Evolutionary conservation across 2,329 filamentous ascomycete species (phyloP).

Genomic region (Neonectria coccinea): DNA sequence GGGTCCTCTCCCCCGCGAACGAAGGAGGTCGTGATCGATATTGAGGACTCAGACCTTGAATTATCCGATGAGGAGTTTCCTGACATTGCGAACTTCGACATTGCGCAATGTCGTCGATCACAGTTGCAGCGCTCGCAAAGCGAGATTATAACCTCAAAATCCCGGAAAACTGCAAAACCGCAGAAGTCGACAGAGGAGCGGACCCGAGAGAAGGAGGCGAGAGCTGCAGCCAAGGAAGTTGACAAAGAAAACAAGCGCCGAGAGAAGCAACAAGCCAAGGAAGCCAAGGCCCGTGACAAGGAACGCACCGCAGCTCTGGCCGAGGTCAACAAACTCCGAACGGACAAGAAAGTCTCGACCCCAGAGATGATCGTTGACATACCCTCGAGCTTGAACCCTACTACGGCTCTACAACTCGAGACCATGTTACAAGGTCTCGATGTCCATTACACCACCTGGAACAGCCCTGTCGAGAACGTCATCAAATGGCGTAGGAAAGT

Average conservation of each 20-base stretch:
- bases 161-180: slow-evolving; percentile 33
- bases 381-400: slow-evolving; percentile 65
- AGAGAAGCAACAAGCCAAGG: slow-evolving; percentile 70
- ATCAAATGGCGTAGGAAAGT: slow-evolving; percentile 78
- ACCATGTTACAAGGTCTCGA: slow-evolving; percentile 63
- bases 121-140: slow-evolving; percentile 49
- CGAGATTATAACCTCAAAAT: slow-evolving; percentile 42
- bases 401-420: slow-evolving; percentile 59
- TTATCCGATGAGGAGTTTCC: slow-evolving; percentile 62
- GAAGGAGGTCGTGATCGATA: slow-evolving; percentile 48
- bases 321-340: slow-evolving; percentile 78
- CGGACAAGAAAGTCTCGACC: slow-evolving; percentile 78
- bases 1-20: slow-evolving; percentile 34
- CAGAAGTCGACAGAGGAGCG: slow-evolving; percentile 53
- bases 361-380: slow-evolving; percentile 84
- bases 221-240: slow-evolving; percentile 61
- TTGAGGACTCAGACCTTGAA: slow-evolving; percentile 51
- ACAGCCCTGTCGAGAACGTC: slow-evolving; percentile 62
- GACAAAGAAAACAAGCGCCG: slow-evolving; percentile 67
- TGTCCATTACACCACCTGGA: slow-evolving; percentile 59
- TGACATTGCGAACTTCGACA: slow-evolving; percentile 57
- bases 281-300: slow-evolving; percentile 72
- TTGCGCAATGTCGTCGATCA: slow-evolving; percentile 46
- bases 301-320: slow-evolving; percentile 73
- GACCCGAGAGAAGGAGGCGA: slow-evolving; percentile 57